phyloP scores from a whole-genome alignment of 1,284 basidiomycete species.

The Pholiota adiposa region DNA sequence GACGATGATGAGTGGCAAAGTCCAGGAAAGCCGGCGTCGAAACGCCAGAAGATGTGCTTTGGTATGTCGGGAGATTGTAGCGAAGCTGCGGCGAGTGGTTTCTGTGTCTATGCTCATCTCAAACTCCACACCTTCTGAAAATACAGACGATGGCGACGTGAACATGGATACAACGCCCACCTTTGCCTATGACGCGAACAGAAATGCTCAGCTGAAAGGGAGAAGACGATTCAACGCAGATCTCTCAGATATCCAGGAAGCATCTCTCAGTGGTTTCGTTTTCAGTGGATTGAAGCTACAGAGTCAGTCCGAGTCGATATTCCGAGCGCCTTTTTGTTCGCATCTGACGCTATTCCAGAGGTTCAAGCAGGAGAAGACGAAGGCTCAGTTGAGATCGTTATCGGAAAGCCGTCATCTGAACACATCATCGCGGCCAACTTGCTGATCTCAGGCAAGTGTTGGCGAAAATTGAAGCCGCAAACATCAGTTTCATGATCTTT shows the following conservation, averaged over 20 bases:
- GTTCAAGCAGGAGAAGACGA: conserved; percentile 63
- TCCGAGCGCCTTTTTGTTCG: not conserved
- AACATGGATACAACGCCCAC: conserved; percentile 6
- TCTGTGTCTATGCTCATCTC: conserved; percentile 9
- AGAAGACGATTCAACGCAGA: conserved; percentile 58
- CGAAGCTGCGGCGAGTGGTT: conserved; percentile 8
- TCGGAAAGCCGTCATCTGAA: conserved; percentile 38
- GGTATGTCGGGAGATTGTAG: conserved; percentile 22
- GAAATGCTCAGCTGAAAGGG: conserved; percentile 52
- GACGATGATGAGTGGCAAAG: not conserved
- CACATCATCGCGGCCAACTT: conserved; percentile 46
- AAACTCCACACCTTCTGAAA: not conserved
- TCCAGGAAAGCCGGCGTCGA: conserved; percentile 21
- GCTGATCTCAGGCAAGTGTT: conserved; percentile 53
- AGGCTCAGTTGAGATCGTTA: conserved; percentile 52
- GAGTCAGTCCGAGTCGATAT: conserved; percentile 36
- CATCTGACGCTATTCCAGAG: conserved; percentile 33
- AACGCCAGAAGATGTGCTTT: conserved; percentile 29
- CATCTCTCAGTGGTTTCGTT: conserved; percentile 37
- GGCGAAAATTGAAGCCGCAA: not conserved
- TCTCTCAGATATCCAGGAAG: conserved; percentile 46
- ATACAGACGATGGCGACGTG: conserved; percentile 14
- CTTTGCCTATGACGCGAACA: conserved; percentile 29
- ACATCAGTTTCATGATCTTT: not conserved
- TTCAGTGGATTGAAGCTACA: conserved; percentile 42